Evolutionary conservation across 805 yeast genomes (phyloP), one percentile per base, ranked within the genome.

Genomic region (Cyberlindnera suaveolens): DNA sequence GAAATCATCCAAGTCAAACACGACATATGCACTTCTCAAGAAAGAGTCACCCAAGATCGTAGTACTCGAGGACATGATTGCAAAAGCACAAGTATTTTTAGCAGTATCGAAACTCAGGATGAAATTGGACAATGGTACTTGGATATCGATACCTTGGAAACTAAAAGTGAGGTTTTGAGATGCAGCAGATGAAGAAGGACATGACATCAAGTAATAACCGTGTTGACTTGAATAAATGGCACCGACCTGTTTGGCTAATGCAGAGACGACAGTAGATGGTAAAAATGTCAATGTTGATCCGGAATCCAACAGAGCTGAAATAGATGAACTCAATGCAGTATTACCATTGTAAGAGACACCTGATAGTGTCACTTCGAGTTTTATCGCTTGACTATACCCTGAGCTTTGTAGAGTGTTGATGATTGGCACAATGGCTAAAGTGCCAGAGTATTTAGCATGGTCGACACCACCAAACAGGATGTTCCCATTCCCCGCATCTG

Each of bases 401-500:
- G 46, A 41, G 8, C 31, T 17, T 3, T 50, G 51, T 20, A 61
- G 52, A 1, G 75, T 62, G 44, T 56, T 56, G 33, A 56, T 43
- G 34, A 78, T 50, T 23, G 82, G 81, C 7, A 82, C 57, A 1
- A 77, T 62, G 29, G 67, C 59, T 31, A 81, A 60, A 14, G 59
- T 47, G 14, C 88, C 89, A 0, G 62, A 42, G 58, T 76, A 81
- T 61, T 82, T 82, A 32, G 76, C 70, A 46, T 72, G 75, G 54
- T 84, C 91, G 23, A 80, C 72, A 27, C 82, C 93, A 38, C 93
- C 91, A 65, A 85, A 85, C 39, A 84, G 59, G 17, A 84, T 66
- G n/a, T 70, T 62, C 6, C 88, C 90, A 1, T 65, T 47, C 5
- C 53, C 37, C 0, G 75, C 64, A 31, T 62, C 61, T 10, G 57